These are phyloP conservation scores for Trichoderma sp. DNA, from an alignment of 2,329 filamentous ascomycete genomes.

Conservation along the genomic window DNA sequence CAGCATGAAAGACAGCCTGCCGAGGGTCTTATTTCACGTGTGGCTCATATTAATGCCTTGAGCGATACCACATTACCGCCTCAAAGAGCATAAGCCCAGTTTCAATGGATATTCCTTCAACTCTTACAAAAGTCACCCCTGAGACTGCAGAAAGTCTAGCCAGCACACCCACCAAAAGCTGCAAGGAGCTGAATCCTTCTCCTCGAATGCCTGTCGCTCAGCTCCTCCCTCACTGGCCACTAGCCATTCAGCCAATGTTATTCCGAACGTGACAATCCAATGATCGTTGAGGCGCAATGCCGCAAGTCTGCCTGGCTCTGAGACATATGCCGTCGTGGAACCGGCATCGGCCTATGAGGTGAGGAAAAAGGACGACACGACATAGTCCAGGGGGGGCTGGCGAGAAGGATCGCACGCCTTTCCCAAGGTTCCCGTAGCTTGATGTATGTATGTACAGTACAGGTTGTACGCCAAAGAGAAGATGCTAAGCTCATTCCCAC, in stretches of 20 bases:
- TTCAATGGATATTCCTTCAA: background rate
- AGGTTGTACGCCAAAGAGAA: background rate
- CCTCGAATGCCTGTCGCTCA: background rate
- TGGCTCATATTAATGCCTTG: background rate
- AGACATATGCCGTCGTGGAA: background rate
- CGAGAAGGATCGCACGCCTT: background rate
- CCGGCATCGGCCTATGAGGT: background rate
- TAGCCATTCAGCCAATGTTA: background rate
- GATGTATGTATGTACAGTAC: background rate
- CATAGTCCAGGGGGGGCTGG: background rate
- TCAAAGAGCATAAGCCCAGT: background rate
- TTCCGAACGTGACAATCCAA: background rate
- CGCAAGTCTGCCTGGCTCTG: background rate
- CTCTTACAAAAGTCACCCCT: background rate
- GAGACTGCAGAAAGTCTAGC: background rate
- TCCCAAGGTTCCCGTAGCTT: background rate
- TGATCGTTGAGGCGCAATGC: background rate
- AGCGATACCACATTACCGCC: background rate
- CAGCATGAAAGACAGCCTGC: background rate
- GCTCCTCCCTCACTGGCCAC: background rate
- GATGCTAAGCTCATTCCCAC: background rate
- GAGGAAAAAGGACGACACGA: background rate
- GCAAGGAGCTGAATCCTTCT: slow-evolving; percentile 9
- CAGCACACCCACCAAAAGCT: background rate
- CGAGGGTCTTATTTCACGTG: background rate